Evolutionary conservation across 768 basidiomycete genomes (phyloP).

Genomic region (Amanita exitialis): DNA sequence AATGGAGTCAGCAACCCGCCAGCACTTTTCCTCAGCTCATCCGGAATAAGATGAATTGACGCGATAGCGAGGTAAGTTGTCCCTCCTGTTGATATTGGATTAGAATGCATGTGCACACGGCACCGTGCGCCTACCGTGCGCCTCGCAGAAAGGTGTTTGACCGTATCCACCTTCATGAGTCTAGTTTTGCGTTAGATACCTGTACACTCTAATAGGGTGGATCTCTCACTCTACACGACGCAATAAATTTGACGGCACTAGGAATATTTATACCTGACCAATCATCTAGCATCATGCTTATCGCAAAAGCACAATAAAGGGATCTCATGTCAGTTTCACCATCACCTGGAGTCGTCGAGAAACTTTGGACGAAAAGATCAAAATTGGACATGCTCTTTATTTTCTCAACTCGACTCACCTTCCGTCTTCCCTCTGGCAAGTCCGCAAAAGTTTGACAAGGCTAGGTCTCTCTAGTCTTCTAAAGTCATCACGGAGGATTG

Average conservation of each 20-base stretch:
- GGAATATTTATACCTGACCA: slow-evolving; percentile 66
- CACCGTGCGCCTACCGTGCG: slow-evolving; percentile 43
- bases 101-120: not conserved
- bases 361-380: slow-evolving; percentile 29
- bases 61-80: slow-evolving; percentile 91
- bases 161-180: slow-evolving; percentile 92
- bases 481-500: slow-evolving; percentile 84
- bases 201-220: slow-evolving; percentile 6
- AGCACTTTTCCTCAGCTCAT: slow-evolving; percentile 10
- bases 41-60: slow-evolving; percentile 46
- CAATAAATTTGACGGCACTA: slow-evolving; percentile 53
- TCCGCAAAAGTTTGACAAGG: slow-evolving; percentile 52
- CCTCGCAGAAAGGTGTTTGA: slow-evolving; percentile 71
- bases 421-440: slow-evolving; percentile 75
- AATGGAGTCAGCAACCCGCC: slow-evolving; percentile 17
- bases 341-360: slow-evolving; percentile 56
- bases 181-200: slow-evolving; percentile 27
- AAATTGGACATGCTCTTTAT: slow-evolving; percentile 1
- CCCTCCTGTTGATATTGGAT: slow-evolving; percentile 46
- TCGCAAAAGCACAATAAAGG: slow-evolving; percentile 79
- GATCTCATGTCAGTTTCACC: slow-evolving; percentile 77
- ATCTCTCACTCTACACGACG: slow-evolving; percentile 55
- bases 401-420: slow-evolving; percentile 40
- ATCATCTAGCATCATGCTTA: slow-evolving; percentile 69
- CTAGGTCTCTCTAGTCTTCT: slow-evolving; percentile 57